Percentiles rank a stretch among this genome's conserved stretches.
These are phyloP conservation scores for Phialemoniopsis sp. DNA, from an alignment of 2,329 filamentous ascomycete genomes.

Conservation along the genomic window DNA sequence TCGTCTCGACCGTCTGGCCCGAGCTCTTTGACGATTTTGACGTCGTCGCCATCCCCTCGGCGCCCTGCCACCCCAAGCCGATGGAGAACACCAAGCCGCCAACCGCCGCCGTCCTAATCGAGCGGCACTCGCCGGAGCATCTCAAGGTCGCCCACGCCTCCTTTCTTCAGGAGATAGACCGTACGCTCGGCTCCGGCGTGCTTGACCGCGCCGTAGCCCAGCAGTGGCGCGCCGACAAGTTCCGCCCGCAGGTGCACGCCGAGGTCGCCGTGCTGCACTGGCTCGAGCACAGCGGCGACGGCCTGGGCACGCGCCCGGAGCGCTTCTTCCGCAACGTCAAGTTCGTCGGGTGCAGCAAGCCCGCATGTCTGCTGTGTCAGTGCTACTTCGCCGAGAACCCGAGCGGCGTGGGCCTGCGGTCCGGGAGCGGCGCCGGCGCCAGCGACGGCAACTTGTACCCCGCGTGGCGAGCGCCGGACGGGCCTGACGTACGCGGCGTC, in stretches of 20 bases:
- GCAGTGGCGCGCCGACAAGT: background rate
- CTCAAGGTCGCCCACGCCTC: slow-evolving; percentile 2
- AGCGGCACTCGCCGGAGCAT: background rate
- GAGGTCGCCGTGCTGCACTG: slow-evolving; percentile 13
- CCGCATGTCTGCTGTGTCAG: slow-evolving; percentile 13
- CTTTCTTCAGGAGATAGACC: slow-evolving; percentile 5
- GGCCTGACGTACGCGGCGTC: too few species aligned
- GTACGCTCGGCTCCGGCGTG: too few species aligned
- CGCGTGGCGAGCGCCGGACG: slow-evolving; percentile 13
- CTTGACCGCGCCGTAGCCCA: slow-evolving; percentile 7
- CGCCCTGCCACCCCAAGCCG: background rate
- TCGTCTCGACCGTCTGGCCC: slow-evolving; percentile 5
- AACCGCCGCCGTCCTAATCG: slow-evolving; percentile 12
- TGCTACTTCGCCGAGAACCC: slow-evolving; percentile 12
- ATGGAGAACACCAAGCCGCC: background rate
- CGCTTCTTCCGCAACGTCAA: slow-evolving; percentile 13
- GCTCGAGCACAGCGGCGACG: slow-evolving; percentile 1
- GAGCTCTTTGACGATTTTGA: slow-evolving; percentile 8
- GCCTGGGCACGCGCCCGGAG: background rate
- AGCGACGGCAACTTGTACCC: slow-evolving; percentile 14
- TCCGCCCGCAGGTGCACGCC: slow-evolving; percentile 12
- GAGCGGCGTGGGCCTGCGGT: slow-evolving; percentile 3
- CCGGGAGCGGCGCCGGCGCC: background rate
- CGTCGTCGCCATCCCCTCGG: slow-evolving; percentile 7
- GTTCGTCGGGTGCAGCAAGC: slow-evolving; percentile 18